phyloP scores from a whole-genome alignment of 176 grass and related monocot species.

The Alopecurus myosuroides region DNA sequence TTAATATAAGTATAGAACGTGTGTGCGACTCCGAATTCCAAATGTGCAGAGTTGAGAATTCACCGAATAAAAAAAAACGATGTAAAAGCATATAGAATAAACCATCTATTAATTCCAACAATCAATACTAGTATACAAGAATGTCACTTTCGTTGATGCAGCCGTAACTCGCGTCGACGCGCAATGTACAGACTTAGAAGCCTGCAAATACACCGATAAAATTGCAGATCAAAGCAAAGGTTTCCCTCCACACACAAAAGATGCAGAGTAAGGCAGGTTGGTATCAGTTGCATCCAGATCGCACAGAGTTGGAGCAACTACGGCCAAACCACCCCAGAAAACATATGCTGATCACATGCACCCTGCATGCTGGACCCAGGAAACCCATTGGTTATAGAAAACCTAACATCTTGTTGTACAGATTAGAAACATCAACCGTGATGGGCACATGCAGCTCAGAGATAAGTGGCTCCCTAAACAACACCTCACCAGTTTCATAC shows the following conservation, averaged over 20 bases:
- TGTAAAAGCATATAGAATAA: neutral
- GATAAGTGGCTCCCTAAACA: conserved; percentile 4
- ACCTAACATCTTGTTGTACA: conserved; percentile 14
- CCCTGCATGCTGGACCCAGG: neutral
- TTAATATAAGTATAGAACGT: neutral
- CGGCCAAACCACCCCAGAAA: conserved; percentile 23
- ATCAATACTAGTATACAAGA: neutral
- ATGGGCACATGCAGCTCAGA: neutral
- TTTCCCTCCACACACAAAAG: neutral
- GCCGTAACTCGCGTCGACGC: no score
- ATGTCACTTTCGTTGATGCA: no score
- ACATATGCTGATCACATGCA: conserved; percentile 19
- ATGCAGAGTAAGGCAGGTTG: neutral
- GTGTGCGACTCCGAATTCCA: no score
- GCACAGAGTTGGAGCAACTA: neutral
- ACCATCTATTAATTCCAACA: neutral
- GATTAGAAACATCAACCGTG: conserved; percentile 3
- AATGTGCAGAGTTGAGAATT: neutral
- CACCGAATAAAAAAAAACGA: neutral
- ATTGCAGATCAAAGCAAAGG: neutral
- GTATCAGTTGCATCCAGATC: neutral
- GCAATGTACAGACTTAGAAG: neutral
- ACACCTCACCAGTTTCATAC: conserved; percentile 2
- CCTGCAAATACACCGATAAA: neutral
- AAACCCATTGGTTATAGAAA: conserved; percentile 9